A percentile compares a stretch with the other conserved stretches of the same genome.
phyloP scores from a whole-genome alignment of 2,329 filamentous ascomycete genomes.

The Botryotinia convoluta region DNA sequence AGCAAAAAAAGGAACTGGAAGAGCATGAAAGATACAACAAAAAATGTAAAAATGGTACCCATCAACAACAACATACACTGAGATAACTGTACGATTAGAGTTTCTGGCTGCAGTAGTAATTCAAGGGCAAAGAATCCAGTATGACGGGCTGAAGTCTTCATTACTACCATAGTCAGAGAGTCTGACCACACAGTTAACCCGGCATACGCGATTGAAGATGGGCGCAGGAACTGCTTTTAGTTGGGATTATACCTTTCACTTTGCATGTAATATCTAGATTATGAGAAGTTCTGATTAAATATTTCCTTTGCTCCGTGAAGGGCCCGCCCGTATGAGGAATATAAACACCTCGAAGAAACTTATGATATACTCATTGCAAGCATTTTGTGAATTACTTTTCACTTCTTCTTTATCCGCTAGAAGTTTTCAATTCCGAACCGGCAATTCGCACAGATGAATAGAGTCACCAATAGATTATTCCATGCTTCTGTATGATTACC shows the following conservation, averaged over 20 bases:
- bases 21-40: background rate
- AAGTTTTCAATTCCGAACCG: background rate
- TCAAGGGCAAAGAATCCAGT: background rate
- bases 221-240: background rate
- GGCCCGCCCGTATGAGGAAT: background rate
- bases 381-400: background rate
- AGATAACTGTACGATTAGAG: background rate
- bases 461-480: background rate
- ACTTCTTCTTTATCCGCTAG: background rate
- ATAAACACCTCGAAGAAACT: background rate
- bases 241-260: background rate
- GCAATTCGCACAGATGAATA: background rate
- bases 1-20: background rate
- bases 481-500: background rate
- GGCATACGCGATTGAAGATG: background rate
- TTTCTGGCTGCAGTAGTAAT: background rate
- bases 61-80: background rate
- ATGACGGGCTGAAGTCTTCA: background rate
- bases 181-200: background rate
- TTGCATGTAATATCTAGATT: background rate
- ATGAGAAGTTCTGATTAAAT: background rate
- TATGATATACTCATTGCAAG: background rate
- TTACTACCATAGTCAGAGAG: background rate
- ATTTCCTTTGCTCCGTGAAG: background rate
- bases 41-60: background rate